phyloP scores from a whole-genome alignment of 2,329 filamentous ascomycete genomes.

The Ustilaginoidea virens region DNA sequence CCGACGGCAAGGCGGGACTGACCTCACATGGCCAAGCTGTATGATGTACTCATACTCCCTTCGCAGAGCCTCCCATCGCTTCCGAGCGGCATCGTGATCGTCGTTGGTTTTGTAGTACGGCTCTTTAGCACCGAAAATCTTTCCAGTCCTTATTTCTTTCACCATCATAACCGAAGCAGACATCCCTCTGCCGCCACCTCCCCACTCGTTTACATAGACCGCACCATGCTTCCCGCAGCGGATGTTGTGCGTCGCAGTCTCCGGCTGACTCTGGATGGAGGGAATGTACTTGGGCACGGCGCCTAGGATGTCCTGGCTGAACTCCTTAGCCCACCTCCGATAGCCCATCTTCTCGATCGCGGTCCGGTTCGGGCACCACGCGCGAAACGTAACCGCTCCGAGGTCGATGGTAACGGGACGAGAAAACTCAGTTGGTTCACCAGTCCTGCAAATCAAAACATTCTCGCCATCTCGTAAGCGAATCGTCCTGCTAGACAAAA shows the following conservation, averaged over 20 bases:
- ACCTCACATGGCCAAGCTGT: conserved; percentile 5
- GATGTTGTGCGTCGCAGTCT: not conserved
- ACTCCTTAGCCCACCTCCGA: too few species aligned
- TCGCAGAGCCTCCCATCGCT: conserved; percentile 3
- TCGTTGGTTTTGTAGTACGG: conserved; percentile 4
- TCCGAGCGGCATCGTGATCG: conserved; percentile 2
- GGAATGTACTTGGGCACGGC: not conserved
- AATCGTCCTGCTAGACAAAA: not conserved
- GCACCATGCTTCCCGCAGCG: not conserved
- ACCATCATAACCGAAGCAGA: conserved; percentile 5
- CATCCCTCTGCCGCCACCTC: conserved; percentile 1
- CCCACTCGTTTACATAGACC: not conserved
- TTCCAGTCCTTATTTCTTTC: conserved; percentile 1
- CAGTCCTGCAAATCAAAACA: too few species aligned
- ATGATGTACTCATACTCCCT: conserved; percentile 4
- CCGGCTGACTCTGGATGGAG: not conserved
- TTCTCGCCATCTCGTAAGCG: too few species aligned
- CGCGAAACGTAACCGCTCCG: not conserved
- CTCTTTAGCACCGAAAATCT: conserved; percentile 4
- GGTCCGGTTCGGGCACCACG: not conserved
- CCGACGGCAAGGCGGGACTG: too few species aligned
- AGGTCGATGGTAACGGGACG: not conserved
- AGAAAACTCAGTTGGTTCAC: not conserved
- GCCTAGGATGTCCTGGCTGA: not conserved
- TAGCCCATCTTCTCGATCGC: not conserved